A percentile compares a stretch with the other conserved stretches of the same genome.
Evolutionary conservation across 768 basidiomycete species (phyloP).

Genomic region (Termitomyces bulborhizus): DNA sequence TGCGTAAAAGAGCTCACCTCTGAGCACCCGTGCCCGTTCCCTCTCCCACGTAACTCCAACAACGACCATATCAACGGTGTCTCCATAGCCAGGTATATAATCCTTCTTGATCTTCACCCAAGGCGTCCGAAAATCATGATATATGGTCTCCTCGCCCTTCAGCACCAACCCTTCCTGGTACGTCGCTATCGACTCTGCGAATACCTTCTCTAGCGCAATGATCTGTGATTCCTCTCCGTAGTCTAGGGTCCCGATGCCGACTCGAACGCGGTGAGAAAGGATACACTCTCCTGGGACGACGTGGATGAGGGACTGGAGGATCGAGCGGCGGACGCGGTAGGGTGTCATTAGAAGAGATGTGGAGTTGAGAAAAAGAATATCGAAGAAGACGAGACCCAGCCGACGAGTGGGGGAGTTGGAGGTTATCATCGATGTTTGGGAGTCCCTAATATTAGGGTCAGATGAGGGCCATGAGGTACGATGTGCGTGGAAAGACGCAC

Average conservation of each 20-base stretch:
- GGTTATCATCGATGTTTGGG: constrained; percentile 26
- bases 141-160: constrained; percentile 64
- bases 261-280: constrained; percentile 48
- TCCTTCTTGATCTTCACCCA: constrained; percentile 92
- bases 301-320: constrained; percentile 53
- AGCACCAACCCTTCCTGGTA: constrained; percentile 70
- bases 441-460: neutral
- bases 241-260: constrained; percentile 29
- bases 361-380: constrained; percentile 68
- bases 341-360: constrained; percentile 44
- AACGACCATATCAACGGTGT: constrained; percentile 72
- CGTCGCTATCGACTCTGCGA: constrained; percentile 45
- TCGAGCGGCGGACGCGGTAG: constrained; percentile 53
- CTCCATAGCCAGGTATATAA: constrained; percentile 82
- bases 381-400: constrained; percentile 84
- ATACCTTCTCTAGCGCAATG: constrained; percentile 19
- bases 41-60: constrained; percentile 79
- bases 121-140: constrained; percentile 56
- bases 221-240: neutral
- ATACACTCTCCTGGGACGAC: constrained; percentile 55
- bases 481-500: constrained; percentile 3
- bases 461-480: neutral
- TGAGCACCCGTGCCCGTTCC: constrained; percentile 66
- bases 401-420: constrained; percentile 37
- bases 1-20: constrained; percentile 41